A percentile compares a stretch with the other conserved stretches of the same genome.
Evolutionary conservation across 1,139 yeast genomes (phyloP).

Genomic region (Zygosaccharomyces sapae): DNA sequence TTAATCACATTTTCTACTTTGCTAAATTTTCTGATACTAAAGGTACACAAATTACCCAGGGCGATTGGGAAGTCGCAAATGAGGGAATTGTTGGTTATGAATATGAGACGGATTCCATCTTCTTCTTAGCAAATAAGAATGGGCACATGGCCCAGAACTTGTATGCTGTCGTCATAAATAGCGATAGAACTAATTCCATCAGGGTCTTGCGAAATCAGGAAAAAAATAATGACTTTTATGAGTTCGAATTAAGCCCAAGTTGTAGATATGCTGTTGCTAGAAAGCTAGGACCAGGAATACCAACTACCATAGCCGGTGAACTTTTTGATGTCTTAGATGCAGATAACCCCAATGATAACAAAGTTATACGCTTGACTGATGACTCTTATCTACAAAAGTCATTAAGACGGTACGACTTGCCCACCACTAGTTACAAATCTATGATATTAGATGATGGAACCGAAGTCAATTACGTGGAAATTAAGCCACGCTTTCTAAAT

Average conservation of each 20-base stretch:
- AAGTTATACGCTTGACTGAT: slow-evolving; percentile 25
- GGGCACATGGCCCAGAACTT: slow-evolving; percentile 56
- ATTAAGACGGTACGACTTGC: slow-evolving; percentile 45
- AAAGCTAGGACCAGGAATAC: slow-evolving; percentile 28
- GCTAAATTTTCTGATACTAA: slow-evolving; percentile 43
- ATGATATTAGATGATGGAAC: slow-evolving; percentile 47
- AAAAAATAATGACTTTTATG: slow-evolving; percentile 23
- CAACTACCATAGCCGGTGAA: slow-evolving; percentile 28
- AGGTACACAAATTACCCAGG: slow-evolving; percentile 53
- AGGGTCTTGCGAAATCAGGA: slow-evolving; percentile 25
- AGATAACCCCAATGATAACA: slow-evolving; percentile 12
- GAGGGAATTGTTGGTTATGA: slow-evolving; percentile 56
- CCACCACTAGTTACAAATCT: slow-evolving; percentile 50
- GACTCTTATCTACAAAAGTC: slow-evolving; percentile 35
- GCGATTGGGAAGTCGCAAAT: slow-evolving; percentile 65
- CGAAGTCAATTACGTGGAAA: slow-evolving; percentile 63
- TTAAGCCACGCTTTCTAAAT: slow-evolving; percentile 67
- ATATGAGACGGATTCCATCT: slow-evolving; percentile 48
- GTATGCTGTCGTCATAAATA: slow-evolving; percentile 42
- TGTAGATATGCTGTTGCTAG: slow-evolving; percentile 30
- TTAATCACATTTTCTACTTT: slow-evolving; percentile 67
- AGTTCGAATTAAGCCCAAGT: slow-evolving; percentile 30
- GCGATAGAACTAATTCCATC: slow-evolving; percentile 7
- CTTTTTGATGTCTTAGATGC: slow-evolving; percentile 23
- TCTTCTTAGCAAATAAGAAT: slow-evolving; percentile 58